phyloP scores from a whole-genome alignment of 441 rosid genomes.

The Bocquillonia castaneifolia region DNA sequence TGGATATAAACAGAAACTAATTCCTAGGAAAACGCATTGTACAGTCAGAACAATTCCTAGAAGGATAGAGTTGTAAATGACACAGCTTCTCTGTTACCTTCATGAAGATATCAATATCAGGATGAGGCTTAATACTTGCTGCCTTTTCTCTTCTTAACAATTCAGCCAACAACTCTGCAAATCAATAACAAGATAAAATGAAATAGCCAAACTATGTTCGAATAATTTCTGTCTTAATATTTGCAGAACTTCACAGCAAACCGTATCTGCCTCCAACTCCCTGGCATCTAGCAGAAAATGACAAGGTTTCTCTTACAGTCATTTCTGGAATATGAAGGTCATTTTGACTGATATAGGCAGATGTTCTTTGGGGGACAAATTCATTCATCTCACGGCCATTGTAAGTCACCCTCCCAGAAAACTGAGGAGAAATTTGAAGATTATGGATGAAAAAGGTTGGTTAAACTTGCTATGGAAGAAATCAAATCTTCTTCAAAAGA shows the following conservation, averaged over 20 bases:
- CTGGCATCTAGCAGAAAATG: slow-evolving; percentile 34
- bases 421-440: no score
- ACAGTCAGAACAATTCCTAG: no score
- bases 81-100: slow-evolving; percentile 6
- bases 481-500: no score
- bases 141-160: slow-evolving; percentile 23
- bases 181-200: no score
- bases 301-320: slow-evolving; percentile 35
- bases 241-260: no score
- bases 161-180: slow-evolving; percentile 22
- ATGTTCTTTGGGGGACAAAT: slow-evolving; percentile 28
- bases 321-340: slow-evolving; percentile 32
- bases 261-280: slow-evolving; percentile 27
- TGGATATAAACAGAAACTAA: no score
- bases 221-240: no score
- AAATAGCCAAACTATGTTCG: no score
- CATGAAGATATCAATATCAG: slow-evolving; percentile 26
- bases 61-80: no score
- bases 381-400: slow-evolving; percentile 31
- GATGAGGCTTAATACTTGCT: slow-evolving; percentile 23
- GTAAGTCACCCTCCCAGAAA: slow-evolving; percentile 27
- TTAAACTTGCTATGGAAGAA: no score
- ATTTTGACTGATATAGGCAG: slow-evolving; percentile 32
- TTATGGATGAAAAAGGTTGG: no score
- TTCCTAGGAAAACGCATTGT: no score